Percentiles rank a stretch among this genome's conserved stretches.
Evolutionary conservation across 2,329 filamentous ascomycete genomes (phyloP).

Genomic region (Canariomyces notabilis): DNA sequence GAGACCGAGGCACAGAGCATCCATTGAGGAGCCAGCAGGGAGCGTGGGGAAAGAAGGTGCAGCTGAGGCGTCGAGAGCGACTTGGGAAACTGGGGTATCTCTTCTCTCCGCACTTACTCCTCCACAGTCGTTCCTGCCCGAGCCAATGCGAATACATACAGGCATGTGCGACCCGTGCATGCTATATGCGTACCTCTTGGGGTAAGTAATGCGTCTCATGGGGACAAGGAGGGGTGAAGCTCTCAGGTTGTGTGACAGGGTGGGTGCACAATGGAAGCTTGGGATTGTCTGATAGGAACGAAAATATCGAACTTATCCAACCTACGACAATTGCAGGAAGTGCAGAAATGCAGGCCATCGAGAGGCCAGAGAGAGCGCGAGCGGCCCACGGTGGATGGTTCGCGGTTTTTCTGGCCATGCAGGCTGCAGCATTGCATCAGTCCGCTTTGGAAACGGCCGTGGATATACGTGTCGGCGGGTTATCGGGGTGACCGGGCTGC

Average conservation of each 20-base stretch:
- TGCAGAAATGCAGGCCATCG: background rate
- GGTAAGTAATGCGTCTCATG: background rate
- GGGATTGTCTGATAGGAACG: too few species aligned
- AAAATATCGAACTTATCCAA: too few species aligned
- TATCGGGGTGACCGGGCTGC: slow-evolving; percentile 10
- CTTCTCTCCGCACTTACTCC: background rate
- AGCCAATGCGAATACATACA: too few species aligned
- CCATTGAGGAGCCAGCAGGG: slow-evolving; percentile 9
- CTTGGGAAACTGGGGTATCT: background rate
- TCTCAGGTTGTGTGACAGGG: too few species aligned
- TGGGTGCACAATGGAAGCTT: slow-evolving; percentile 1
- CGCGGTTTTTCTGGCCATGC: slow-evolving; percentile 3
- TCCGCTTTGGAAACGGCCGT: slow-evolving; percentile 4
- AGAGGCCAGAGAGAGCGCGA: too few species aligned
- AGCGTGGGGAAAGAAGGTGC: slow-evolving; percentile 19
- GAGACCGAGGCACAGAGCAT: slow-evolving; percentile 16
- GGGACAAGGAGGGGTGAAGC: background rate
- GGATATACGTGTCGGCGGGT: slow-evolving; percentile 12
- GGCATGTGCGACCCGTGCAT: background rate
- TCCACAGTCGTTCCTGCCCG: slow-evolving; percentile 8
- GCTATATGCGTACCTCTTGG: background rate
- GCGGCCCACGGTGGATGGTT: background rate
- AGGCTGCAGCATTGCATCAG: background rate
- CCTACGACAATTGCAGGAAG: background rate
- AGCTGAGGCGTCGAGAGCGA: background rate